A percentile compares a stretch with the other conserved stretches of the same genome.
Conservation (phyloP, 345 rosid species). For the Passiflora organensis region DNA sequence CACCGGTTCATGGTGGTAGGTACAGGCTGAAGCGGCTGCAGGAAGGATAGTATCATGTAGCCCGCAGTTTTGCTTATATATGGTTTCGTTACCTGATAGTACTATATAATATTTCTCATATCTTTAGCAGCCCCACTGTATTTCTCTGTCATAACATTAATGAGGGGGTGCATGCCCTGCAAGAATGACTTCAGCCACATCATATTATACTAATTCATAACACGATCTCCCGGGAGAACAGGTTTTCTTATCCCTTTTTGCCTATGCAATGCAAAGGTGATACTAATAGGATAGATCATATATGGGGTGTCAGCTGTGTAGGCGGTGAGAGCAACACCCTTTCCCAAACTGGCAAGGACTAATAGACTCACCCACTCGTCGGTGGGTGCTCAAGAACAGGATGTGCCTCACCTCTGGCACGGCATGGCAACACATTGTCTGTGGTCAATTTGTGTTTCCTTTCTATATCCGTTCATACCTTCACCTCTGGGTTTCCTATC, state of each 20-base stretch:
- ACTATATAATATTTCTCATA: background rate
- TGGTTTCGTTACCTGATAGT: background rate
- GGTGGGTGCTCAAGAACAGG: slow-evolving; percentile 6
- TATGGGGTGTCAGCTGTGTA: background rate
- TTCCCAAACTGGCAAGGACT: background rate
- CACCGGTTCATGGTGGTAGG: slow-evolving; percentile 1
- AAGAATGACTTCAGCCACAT: too few relatives aligned
- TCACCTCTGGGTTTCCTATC: background rate
- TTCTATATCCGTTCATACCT: background rate
- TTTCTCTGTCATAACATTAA: too few relatives aligned
- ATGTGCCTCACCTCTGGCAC: background rate
- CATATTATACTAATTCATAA: too few relatives aligned
- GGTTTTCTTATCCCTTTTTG: too few relatives aligned
- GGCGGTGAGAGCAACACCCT: background rate
- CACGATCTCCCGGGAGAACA: too few relatives aligned
- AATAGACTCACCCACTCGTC: slow-evolving; percentile 1
- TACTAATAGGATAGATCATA: background rate
- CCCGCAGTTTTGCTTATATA: slow-evolving; percentile 61
- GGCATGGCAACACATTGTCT: background rate
- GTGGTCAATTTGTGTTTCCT: too few relatives aligned
- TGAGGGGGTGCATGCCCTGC: too few relatives aligned
- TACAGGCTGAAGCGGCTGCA: slow-evolving; percentile 68
- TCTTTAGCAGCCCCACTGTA: background rate
- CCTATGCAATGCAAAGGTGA: too few relatives aligned
- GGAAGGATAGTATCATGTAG: slow-evolving; percentile 32